Evolutionary conservation across 2,329 filamentous ascomycete species (phyloP).

Genomic region (Phyllosticta paracitricarpa): DNA sequence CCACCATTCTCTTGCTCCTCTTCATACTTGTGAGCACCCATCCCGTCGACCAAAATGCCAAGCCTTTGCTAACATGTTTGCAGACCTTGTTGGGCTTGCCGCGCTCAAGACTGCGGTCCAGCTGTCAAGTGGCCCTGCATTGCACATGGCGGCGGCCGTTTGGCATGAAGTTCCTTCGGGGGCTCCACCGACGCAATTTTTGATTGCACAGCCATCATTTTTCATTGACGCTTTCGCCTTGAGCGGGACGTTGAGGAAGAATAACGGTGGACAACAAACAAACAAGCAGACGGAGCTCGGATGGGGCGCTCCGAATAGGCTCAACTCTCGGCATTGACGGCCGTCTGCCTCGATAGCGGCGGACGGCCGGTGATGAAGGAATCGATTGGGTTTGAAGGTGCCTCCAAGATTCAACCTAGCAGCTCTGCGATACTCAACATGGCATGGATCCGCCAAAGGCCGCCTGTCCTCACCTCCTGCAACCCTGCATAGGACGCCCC

Average conservation of each 20-base stretch:
- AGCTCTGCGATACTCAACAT: background rate
- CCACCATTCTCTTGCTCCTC: background rate
- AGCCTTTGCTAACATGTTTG: background rate
- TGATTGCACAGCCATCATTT: constrained; percentile 10
- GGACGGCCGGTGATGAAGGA: background rate
- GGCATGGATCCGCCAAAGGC: background rate
- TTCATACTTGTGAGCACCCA: background rate
- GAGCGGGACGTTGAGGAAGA: constrained; percentile 8
- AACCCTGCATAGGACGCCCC: background rate
- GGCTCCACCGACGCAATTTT: constrained; percentile 19
- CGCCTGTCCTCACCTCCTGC: background rate
- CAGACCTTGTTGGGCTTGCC: constrained; percentile 21
- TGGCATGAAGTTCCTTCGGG: constrained; percentile 24
- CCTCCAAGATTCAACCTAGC: background rate
- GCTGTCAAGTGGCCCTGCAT: constrained; percentile 23
- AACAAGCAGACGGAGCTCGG: background rate
- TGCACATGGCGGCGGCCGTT: constrained; percentile 25
- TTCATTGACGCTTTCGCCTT: constrained; percentile 6
- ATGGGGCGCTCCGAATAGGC: background rate
- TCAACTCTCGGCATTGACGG: background rate
- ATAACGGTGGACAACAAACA: background rate
- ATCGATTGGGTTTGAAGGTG: background rate
- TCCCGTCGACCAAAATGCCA: background rate
- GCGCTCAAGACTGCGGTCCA: constrained; percentile 19
- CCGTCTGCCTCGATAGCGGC: no score